Evolutionary conservation across 805 yeast genomes (phyloP), one percentile per base, ranked within the genome.

Genomic region (Teunomyces tritomae): DNA sequence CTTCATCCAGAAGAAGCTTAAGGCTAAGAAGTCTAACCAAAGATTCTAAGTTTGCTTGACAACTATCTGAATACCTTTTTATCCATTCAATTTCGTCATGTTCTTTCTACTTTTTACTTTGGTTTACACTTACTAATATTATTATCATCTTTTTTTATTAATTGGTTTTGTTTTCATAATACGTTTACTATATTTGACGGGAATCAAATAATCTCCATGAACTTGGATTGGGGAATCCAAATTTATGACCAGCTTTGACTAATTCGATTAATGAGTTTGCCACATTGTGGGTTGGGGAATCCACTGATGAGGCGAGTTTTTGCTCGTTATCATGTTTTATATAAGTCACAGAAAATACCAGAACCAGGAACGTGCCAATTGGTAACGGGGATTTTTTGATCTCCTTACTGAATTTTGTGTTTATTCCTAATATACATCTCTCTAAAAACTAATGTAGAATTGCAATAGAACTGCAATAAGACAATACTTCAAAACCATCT

Each of bases 11-110:
- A 76, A 73, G 73, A 66, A 61, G 55, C 37, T 74, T 53, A 70
- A 69, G 64, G 72, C 71, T 30, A 73, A 63, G 61, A 76, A 73
- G 65, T 56, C 75, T 49, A 60, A 65, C 63, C 70, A 67, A 59
- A 69, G 73, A 67, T 69, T 68, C 52, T 69, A 67, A 67, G 47
- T 44, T 11, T 7, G 8, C 16, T 34, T 41, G 17, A 29, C 30
- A 14, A 4, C 35, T 14, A 29, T 20, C 27, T 28, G 32, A 24
- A 30, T 24, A 29, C n/a, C 29, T 26, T 37, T 37, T 37, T 37
- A 13, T 37, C 40, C 13, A n/a, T 26, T 32, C 17, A 32, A 5
- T 9, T 41, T 41, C 44, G 28, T 41, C 33, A 41, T 41, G 44
- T 41, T 41, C 30, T 27, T 36, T 28, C 17, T 28, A 24, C 28